Percentiles rank a stretch among this genome's conserved stretches.
Conservation (phyloP, 345 rosid genomes). For the Heritiera fomes region DNA sequence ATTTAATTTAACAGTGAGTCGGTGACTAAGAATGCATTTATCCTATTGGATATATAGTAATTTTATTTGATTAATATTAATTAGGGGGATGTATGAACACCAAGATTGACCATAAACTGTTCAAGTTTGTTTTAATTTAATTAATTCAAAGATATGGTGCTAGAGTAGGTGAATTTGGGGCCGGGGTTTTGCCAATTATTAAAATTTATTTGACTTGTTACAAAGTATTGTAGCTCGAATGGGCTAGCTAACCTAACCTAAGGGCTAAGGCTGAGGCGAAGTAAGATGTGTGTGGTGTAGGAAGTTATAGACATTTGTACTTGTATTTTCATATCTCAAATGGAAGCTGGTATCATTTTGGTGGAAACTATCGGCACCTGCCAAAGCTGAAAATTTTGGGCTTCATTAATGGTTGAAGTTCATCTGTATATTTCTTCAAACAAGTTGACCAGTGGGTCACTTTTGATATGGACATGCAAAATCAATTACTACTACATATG, state of each 20-base stretch:
- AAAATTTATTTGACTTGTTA: slow-evolving; percentile 1
- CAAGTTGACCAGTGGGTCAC: not conserved
- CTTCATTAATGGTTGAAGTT: not conserved
- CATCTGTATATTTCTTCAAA: not conserved
- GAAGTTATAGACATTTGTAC: not conserved
- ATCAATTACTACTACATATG: no score
- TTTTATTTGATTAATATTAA: not conserved
- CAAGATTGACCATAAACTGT: not conserved
- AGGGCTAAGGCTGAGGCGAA: not conserved
- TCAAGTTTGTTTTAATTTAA: not conserved
- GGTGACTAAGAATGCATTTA: not conserved
- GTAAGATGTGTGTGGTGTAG: not conserved
- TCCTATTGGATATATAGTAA: not conserved
- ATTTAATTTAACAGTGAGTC: not conserved
- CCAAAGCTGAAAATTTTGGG: slow-evolving; percentile 7
- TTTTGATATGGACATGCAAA: not conserved
- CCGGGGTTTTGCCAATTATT: not conserved
- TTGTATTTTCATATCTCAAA: not conserved
- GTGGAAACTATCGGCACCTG: not conserved
- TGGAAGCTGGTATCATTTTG: not conserved
- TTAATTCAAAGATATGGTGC: not conserved
- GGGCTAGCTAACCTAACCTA: not conserved
- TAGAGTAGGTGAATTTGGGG: slow-evolving; percentile 1
- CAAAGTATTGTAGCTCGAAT: not conserved
- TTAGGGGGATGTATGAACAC: not conserved